Evolutionary conservation across 1,284 basidiomycete species (phyloP).

Genomic region (Retiboletus flavoniger): DNA sequence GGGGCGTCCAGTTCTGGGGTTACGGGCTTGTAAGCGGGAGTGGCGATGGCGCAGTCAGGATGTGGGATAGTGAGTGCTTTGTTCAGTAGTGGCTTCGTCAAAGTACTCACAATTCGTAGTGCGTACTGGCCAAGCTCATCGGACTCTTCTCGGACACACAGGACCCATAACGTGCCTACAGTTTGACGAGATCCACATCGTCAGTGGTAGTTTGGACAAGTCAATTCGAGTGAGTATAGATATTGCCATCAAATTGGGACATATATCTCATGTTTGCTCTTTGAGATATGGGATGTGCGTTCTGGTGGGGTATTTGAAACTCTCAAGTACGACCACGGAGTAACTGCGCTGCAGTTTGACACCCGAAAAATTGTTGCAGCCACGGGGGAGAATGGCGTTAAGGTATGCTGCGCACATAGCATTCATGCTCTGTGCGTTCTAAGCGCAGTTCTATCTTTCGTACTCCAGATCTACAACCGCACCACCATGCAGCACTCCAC

Average conservation of each 20-base stretch:
- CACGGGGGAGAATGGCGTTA: slow-evolving; percentile 90
- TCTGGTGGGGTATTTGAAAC: slow-evolving; percentile 88
- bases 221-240: slow-evolving; percentile 71
- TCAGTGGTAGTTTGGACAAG: slow-evolving; percentile 92
- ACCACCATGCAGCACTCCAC: slow-evolving; percentile 88
- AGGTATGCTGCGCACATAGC: slow-evolving; percentile 50
- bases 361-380: slow-evolving; percentile 91
- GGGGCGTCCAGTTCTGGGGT: slow-evolving; percentile 98
- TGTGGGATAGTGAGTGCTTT: slow-evolving; percentile 92
- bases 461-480: slow-evolving; percentile 86
- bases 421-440: slow-evolving; percentile 1
- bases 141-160: slow-evolving; percentile 92
- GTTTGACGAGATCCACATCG: slow-evolving; percentile 94
- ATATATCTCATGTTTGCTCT: slow-evolving; percentile 1
- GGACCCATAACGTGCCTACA: slow-evolving; percentile 93
- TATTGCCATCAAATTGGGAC: not conserved
- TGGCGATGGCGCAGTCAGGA: slow-evolving; percentile 94
- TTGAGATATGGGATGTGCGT: slow-evolving; percentile 93
- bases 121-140: slow-evolving; percentile 96
- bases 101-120: slow-evolving; percentile 48
- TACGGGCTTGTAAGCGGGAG: slow-evolving; percentile 96
- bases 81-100: slow-evolving; percentile 1
- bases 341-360: slow-evolving; percentile 94
- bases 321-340: slow-evolving; percentile 87
- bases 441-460: not conserved